Base-by-base conservation (phyloP, 345 rosid species). In the Trapa bicornis region DNA sequence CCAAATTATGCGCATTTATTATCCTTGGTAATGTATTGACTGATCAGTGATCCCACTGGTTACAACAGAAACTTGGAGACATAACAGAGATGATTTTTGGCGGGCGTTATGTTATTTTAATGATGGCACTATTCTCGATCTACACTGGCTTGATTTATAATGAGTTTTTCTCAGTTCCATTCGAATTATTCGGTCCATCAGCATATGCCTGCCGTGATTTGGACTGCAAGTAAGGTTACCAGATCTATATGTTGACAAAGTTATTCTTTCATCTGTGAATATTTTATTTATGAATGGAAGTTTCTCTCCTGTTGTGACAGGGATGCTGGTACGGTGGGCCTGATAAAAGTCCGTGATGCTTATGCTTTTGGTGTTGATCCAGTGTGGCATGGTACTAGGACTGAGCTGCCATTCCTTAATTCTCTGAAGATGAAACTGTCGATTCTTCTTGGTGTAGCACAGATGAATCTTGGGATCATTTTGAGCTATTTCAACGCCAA, bases 391-490 rank as follows among this genome's bases (percentile, higher is more conserved):
- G 97, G 99, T 67, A 71, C 79, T 68, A 93, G 96, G 66, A 89
- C 91, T 41, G 97, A 94, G 81, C 80, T 89, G 60, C 97, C 99
- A 43, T 94, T 86, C 77, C 85, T 94, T 48, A 91, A 91, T 82
- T 94, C 99, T 37, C 78, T 94, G 75, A 91, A 94, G 88, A 94
- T 94, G 99, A 91, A 94, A 87, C 85, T 94, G 96, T 94, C 99
- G 42, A 94, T 91, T 76, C 95, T 94, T 68, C 78, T 91, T 53
- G 99, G 99, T 78, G 96, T 94, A 73, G 75, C 93, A 67, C 99
- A 91, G 75, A 94, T 94, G 99, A 89, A 94, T 82, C 99, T 94
- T 54, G 99, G 97, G 69, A 89, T 91, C 72, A 73, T 94, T 56
- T 69, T 91, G 85, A 94, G 99, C 81, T 94, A 71, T 75, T 87